These are phyloP conservation scores for Umbelopsis ramanniana DNA, from an alignment of 192 early-diverging fungal genomes.

Conservation along the genomic window DNA sequence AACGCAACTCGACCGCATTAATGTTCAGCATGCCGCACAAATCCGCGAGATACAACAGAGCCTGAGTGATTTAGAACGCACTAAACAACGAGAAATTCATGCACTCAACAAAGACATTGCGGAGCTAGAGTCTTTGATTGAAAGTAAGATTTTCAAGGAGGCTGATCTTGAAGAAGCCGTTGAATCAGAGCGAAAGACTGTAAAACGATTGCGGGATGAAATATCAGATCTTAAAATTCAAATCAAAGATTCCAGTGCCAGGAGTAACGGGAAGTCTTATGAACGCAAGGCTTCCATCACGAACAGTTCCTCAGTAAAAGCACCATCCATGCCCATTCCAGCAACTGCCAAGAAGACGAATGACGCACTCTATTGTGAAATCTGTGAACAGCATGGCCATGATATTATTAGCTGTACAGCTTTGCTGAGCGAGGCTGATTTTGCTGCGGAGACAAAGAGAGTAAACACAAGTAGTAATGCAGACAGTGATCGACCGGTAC, in stretches of 20 bases:
- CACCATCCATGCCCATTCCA: not conserved
- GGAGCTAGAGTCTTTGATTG: slow-evolving; percentile 68
- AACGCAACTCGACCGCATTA: slow-evolving; percentile 49
- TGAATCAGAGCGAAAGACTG: slow-evolving; percentile 48
- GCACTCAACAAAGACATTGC: slow-evolving; percentile 68
- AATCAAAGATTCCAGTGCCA: slow-evolving; percentile 44
- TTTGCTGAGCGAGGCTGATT: slow-evolving; percentile 40
- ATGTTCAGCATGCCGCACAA: slow-evolving; percentile 54
- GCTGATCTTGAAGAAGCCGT: slow-evolving; percentile 67
- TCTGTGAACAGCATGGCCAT: slow-evolving; percentile 71
- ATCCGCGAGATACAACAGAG: slow-evolving; percentile 53
- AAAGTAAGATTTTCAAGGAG: slow-evolving; percentile 77
- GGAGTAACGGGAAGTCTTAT: slow-evolving; percentile 3
- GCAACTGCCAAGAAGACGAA: slow-evolving; percentile 32
- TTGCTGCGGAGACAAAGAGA: not conserved
- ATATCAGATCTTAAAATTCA: slow-evolving; percentile 58
- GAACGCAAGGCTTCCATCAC: not conserved
- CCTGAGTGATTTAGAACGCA: slow-evolving; percentile 57
- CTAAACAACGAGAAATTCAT: slow-evolving; percentile 64
- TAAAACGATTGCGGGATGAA: slow-evolving; percentile 47
- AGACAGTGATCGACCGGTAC: slow-evolving; percentile 50
- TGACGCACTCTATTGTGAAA: slow-evolving; percentile 61
- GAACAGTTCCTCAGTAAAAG: not conserved
- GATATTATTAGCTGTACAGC: slow-evolving; percentile 63
- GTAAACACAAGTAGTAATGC: not conserved